Evolutionary conservation across 1,284 basidiomycete genomes (phyloP), one percentile per base, ranked within the genome.

Genomic region (Jaminaea rosea): DNA sequence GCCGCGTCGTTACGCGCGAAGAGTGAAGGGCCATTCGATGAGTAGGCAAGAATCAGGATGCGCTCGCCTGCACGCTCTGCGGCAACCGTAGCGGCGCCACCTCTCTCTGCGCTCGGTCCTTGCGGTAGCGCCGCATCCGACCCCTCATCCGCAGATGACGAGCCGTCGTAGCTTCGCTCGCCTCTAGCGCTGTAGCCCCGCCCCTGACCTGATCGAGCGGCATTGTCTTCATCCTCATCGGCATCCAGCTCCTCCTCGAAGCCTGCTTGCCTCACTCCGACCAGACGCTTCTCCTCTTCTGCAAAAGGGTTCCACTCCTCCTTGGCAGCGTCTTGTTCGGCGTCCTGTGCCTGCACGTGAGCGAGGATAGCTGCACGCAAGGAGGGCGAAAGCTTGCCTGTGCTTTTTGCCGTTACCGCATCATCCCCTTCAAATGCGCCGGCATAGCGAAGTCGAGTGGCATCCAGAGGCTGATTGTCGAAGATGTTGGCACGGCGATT

Each of bases 241-340:
- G 27, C 49, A 10, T 50, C 49, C 49, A 50, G 17, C 24, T 50
- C 49, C 19, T 42, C 49, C 26, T 50, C 47, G 44, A 49, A 49
- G 19, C 47, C 47, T 13, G 39, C 47, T 49, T 49, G 29, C 13
- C 11, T n/a, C n/a, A n/a, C n/a, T n/a, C n/a, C n/a, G n/a, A n/a
- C n/a, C n/a, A n/a, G n/a, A n/a, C n/a, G 44, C 4, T 26, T 36
- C n/a, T 15, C 4, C 10, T 32, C n/a, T 15, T 15, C 21, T 15
- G 34, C 4, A 21, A 36, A 36, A 21, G 34, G 34, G 10, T 36
- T 36, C 34, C 34, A 36, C 34, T 36, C 34, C 34, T 36, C 34
- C 10, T n/a, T 6, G 34, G 34, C 34, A 21, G 34, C 34, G n/a
- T 36, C 34, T 10, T 36, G n/a, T 21, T 36, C 34, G 4, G 34